Evolutionary conservation across 23 red algal genomes (phyloP).

Genomic region (Chondrus crispus): DNA sequence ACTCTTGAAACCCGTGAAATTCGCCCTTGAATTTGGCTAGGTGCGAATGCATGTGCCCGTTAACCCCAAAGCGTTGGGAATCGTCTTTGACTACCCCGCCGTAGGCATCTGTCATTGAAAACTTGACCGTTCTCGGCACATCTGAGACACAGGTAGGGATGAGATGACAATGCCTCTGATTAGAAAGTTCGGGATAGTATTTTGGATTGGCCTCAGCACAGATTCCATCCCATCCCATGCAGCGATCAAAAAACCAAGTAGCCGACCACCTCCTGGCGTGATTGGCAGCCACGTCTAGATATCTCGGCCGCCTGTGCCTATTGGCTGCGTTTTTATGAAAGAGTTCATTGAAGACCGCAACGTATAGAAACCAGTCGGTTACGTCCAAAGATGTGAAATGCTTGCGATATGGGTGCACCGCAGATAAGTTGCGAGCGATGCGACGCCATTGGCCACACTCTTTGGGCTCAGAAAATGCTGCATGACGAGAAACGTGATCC

Average conservation of each 20-base stretch:
- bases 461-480: background rate
- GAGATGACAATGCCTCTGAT: conserved; percentile 24
- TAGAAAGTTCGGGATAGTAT: conserved; percentile 29
- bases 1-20: conserved; percentile 23
- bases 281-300: conserved; percentile 63
- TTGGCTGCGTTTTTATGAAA: background rate
- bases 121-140: conserved; percentile 42
- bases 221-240: conserved; percentile 58
- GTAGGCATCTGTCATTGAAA: conserved; percentile 32
- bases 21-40: background rate
- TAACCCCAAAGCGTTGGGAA: background rate
- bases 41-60: conserved; percentile 7
- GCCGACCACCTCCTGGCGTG: conserved; percentile 47
- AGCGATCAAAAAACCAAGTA: conserved; percentile 53
- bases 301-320: conserved; percentile 19
- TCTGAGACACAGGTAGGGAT: conserved; percentile 42
- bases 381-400: conserved; percentile 34
- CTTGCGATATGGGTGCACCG: conserved; percentile 3
- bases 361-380: conserved; percentile 49
- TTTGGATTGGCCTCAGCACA: conserved; percentile 64
- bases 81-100: conserved; percentile 7
- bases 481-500: background rate
- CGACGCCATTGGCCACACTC: conserved; percentile 23
- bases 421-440: background rate
- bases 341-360: conserved; percentile 24